Evolutionary conservation across 1,139 yeast species (phyloP), one percentile per base, ranked within the genome.

Genomic region (Candida tetrigidarum): DNA sequence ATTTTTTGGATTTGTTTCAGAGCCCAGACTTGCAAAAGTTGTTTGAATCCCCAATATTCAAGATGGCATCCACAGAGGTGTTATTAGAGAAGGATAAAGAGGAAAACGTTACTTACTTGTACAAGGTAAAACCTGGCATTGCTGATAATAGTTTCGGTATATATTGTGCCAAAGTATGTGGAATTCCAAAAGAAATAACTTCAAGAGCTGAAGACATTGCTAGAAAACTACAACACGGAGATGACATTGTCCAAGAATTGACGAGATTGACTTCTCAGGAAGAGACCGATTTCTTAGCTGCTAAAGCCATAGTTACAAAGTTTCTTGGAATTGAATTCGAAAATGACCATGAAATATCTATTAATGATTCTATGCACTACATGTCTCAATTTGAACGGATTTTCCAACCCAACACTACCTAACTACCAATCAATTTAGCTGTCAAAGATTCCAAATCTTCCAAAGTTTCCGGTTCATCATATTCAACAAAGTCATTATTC

Each of bases 391-490:
- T 49, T 34, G 39, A 39, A 26, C 30, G 37, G 25, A 39, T 45
- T 18, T 48, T 48, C 42, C 33, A 33, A n/a, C 35, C 35, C 3
- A 32, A 18, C 23, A 18, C 10, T 4, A 9, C 28, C 16, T 47
- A 47, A 30, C 37, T 45, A 16, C 51, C 47, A 26, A 43, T 44
- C 37, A 93, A 81, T 63, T 79, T 80, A 39, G 88, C 79, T 2
- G 98, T 86, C 67, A 93, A 81, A 10, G 96, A 91, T 73, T 93
- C 99, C 66, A 93, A 78, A 60, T 93, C 98, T 63, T 90, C 97
- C 64, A 93, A 74, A 25, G 96, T 86, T 57, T 89, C 88, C 16
- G 97, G 97, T 59, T 85, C 89, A 53, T 88, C 95, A 43, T 87
- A 74, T 64, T 91, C 97, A 50, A 87, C 74, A 44, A 86, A 68